Evolutionary conservation across 768 basidiomycete genomes (phyloP), one percentile per base, ranked within the genome.

Genomic region (Mycena sanguinolenta): DNA sequence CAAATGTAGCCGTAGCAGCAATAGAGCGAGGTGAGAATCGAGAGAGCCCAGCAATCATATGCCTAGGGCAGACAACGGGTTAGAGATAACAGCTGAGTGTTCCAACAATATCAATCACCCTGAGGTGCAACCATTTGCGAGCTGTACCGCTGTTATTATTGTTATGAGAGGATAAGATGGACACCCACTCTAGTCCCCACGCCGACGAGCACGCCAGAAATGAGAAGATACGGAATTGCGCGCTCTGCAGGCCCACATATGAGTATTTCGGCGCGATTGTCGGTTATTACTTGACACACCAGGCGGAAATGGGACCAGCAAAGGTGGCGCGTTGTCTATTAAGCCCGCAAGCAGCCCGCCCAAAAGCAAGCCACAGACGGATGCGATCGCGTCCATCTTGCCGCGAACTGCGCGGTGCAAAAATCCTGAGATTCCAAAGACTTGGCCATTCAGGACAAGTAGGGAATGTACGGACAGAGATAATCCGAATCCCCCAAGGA

Each of bases 71-170:
- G 50, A 27, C 50, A 16, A 58, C 42, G 23, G 39, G 21, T 62
- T 27, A 58, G 60, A 57, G 63, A 50, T 23, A 14, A 17, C 34
- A n/a, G 21, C 23, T 55, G 42, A 19, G 25, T 21, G 32, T 39
- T 14, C 36, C 27, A 60, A 55, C 65, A 36, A 49, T 58, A 50
- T 10, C 5, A 70, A 75, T 27, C 77, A 90, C 89, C 90, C 90
- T 21, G 90, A 91, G 14, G 90, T 91, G 75, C 90, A 91, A 27
- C 90, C 90, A 66, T 89, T 89, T 19, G 86, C 82, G 61, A 91
- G 76, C 90, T 90, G 42, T 21, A 23, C 17, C 53, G 59, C 34
- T 58, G 27, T 59, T 52, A 65, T 39, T 68, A 38, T 38, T 14
- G 14, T 39, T 39, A 3, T 39, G 39, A 76, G n/a, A 54, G 32